A percentile compares a stretch with the other conserved stretches of the same genome.
These are phyloP conservation scores for Kwoniella shivajii DNA, from an alignment of 1,284 basidiomycete genomes.

Conservation along the genomic window DNA sequence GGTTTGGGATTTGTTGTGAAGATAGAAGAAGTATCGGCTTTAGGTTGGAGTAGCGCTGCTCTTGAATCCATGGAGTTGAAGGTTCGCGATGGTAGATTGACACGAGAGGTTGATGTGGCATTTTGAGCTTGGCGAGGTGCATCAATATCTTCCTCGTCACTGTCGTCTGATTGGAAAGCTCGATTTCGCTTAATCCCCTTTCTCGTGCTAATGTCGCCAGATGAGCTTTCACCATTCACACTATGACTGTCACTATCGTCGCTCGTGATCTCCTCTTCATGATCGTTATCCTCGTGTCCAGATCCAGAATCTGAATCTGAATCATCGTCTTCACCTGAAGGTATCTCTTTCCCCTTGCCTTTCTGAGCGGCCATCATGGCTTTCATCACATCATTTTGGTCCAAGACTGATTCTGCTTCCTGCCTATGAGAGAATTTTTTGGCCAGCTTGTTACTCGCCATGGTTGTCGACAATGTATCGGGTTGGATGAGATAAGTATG, in stretches of 20 bases:
- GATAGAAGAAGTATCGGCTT: slow-evolving; percentile 49
- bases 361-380: slow-evolving; percentile 52
- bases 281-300: slow-evolving; percentile 6
- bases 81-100: slow-evolving; percentile 26
- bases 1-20: slow-evolving; percentile 68
- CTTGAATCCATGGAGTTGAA: not conserved
- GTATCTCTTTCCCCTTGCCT: slow-evolving; percentile 20
- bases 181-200: slow-evolving; percentile 10
- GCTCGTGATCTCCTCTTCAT: not conserved
- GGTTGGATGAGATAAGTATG: not conserved
- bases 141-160: not conserved
- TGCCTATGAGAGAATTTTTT: not conserved
- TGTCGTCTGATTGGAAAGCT: slow-evolving; percentile 5
- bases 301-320: slow-evolving; percentile 8
- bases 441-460: too few species aligned
- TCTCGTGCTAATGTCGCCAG: not conserved
- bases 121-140: not conserved
- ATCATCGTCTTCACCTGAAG: slow-evolving; percentile 19
- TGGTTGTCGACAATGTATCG: not conserved
- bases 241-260: not conserved
- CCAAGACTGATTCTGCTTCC: slow-evolving; percentile 19
- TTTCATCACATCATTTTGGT: slow-evolving; percentile 45
- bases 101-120: slow-evolving; percentile 29
- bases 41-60: not conserved
- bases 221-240: not conserved